phyloP scores from a whole-genome alignment of 768 basidiomycete genomes.

The Auricularia sp. region DNA sequence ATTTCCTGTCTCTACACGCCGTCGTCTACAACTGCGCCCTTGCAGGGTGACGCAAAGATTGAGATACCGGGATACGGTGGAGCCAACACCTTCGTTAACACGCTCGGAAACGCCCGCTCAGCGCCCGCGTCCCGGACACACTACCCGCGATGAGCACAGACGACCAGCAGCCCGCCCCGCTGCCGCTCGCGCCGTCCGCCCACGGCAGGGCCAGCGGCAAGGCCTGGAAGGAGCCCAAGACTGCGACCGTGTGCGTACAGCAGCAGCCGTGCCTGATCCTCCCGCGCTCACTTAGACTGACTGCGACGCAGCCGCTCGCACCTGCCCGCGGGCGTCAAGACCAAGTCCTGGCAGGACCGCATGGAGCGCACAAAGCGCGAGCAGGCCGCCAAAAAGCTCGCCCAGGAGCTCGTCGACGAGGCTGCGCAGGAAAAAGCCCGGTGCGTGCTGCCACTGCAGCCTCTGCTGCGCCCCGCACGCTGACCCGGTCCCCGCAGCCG shows the following conservation, averaged over 20 bases:
- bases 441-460: constrained; percentile 24
- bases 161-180: background rate
- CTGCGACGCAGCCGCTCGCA: constrained; percentile 49
- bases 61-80: too few species aligned
- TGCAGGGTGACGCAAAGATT: too few species aligned
- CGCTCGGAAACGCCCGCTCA: too few species aligned
- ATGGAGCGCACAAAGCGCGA: constrained; percentile 60
- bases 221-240: constrained; percentile 48
- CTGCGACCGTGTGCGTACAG: constrained; percentile 38
- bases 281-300: background rate
- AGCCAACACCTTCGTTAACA: too few species aligned
- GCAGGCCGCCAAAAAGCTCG: constrained; percentile 61
- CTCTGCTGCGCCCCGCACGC: constrained; percentile 2
- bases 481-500: constrained; percentile 31
- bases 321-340: constrained; percentile 53
- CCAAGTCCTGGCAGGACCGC: constrained; percentile 56
- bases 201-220: constrained; percentile 63
- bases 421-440: constrained; percentile 57
- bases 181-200: constrained; percentile 45
- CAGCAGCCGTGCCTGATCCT: background rate
- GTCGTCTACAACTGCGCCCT: too few species aligned
- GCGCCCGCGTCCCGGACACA: too few species aligned
- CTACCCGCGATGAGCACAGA: background rate
- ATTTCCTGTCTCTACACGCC: too few species aligned
- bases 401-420: constrained; percentile 66